Conservation (phyloP, 2,329 filamentous ascomycete genomes). For the Tolypocladium ophioglossoides region DNA sequence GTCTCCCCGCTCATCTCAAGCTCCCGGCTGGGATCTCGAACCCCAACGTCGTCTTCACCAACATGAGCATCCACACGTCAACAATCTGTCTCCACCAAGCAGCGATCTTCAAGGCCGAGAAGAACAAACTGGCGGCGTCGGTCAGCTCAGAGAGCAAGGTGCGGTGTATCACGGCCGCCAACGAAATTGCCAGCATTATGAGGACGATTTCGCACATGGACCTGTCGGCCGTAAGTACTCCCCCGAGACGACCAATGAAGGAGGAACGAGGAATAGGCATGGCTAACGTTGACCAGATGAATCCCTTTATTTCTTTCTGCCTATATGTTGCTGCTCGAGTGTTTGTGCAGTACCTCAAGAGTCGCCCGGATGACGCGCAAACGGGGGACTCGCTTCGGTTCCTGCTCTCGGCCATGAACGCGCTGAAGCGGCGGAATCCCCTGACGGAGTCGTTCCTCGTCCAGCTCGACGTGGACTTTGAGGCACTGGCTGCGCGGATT, state of each 20-base stretch:
- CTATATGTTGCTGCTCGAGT: conserved; percentile 92
- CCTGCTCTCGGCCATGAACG: conserved; percentile 80
- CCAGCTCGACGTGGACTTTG: conserved; percentile 85
- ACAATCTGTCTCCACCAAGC: conserved; percentile 97
- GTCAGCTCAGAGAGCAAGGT: conserved; percentile 86
- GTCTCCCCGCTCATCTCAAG: conserved; percentile 70
- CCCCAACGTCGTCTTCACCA: conserved; percentile 82
- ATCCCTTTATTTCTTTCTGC: conserved; percentile 91
- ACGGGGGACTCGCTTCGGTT: conserved; percentile 79
- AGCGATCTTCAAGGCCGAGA: conserved; percentile 94
- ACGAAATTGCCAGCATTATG: conserved; percentile 93
- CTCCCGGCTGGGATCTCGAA: conserved; percentile 65
- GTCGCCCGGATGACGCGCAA: conserved; percentile 72
- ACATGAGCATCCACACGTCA: conserved; percentile 95
- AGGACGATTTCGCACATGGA: conserved; percentile 88
- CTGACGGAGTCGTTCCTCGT: conserved; percentile 91
- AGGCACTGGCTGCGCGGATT: conserved; percentile 55
- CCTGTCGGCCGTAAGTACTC: conserved; percentile 57
- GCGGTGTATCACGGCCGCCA: conserved; percentile 84
- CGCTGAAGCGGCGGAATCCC: conserved; percentile 77
- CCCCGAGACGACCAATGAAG: background rate
- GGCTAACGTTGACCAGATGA: conserved; percentile 53
- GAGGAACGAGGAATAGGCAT: background rate
- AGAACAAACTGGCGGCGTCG: conserved; percentile 64
- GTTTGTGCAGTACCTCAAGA: conserved; percentile 95